Percentiles rank a stretch among this genome's conserved stretches.
phyloP scores from a whole-genome alignment of 163 green algal species.

The Scenedesmus sp. region DNA sequence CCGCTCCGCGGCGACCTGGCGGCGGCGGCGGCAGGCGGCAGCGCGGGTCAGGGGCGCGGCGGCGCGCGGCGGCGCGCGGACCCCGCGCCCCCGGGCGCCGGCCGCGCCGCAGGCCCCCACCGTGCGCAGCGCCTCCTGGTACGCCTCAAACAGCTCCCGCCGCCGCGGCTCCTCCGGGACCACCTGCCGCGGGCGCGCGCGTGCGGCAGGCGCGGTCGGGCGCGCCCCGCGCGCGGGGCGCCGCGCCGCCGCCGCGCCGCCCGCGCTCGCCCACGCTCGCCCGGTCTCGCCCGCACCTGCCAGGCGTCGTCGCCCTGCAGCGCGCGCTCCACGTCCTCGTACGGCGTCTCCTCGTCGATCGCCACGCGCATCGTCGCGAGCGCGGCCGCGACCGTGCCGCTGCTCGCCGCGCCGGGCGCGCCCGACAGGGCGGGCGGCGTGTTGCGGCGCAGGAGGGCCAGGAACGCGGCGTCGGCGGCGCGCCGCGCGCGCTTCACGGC shows the following conservation, averaged over 20 bases:
- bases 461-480: slow-evolving; percentile 28
- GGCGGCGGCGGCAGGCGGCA: too few relatives aligned
- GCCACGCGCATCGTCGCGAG: neutral
- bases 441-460: slow-evolving; percentile 31
- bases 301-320: slow-evolving; percentile 20
- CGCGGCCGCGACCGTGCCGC: neutral
- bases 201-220: neutral
- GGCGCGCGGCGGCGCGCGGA: too few relatives aligned
- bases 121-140: slow-evolving; percentile 25
- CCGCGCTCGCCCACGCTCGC: neutral
- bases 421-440: neutral
- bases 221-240: neutral
- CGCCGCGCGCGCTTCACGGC: slow-evolving; percentile 23
- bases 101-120: too few relatives aligned
- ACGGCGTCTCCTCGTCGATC: slow-evolving; percentile 14
- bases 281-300: slow-evolving; percentile 34
- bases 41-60: too few relatives aligned
- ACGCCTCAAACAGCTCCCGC: slow-evolving; percentile 56
- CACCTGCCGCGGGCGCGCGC: slow-evolving; percentile 21
- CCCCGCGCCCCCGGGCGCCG: too few relatives aligned
- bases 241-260: too few relatives aligned
- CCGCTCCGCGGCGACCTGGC: slow-evolving; percentile 20
- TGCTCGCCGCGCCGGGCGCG: neutral
- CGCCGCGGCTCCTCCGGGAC: slow-evolving; percentile 30
- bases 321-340: neutral